phyloP scores from a whole-genome alignment of 495 filamentous ascomycete genomes.

The Pseudomonodictys pantanalensis region DNA sequence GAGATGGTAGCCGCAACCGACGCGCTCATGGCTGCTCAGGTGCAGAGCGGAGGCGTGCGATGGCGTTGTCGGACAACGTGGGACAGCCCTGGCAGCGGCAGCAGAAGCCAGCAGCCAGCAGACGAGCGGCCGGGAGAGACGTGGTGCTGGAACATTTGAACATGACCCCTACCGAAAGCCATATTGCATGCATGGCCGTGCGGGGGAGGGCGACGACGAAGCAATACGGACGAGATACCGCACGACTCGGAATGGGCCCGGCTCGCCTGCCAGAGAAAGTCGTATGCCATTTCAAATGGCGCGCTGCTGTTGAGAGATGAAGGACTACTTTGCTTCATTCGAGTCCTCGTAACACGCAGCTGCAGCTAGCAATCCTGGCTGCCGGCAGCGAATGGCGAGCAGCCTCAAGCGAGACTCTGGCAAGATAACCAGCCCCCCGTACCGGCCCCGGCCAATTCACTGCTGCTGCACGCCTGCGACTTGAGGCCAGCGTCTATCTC shows the following conservation, averaged over 20 bases:
- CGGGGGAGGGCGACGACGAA: too few relatives aligned
- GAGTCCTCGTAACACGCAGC: background rate
- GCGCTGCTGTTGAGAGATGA: too few relatives aligned
- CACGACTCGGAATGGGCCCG: too few relatives aligned
- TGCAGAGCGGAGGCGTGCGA: slow-evolving; percentile 7
- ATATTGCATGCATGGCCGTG: background rate
- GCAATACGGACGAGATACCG: too few relatives aligned
- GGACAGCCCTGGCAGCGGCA: slow-evolving; percentile 19
- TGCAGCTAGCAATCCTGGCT: background rate
- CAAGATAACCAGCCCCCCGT: background rate
- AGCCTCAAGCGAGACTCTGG: background rate
- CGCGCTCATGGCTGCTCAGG: background rate
- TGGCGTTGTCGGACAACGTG: slow-evolving; percentile 16
- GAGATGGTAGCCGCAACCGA: background rate
- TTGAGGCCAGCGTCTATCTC: background rate
- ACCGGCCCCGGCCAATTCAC: background rate
- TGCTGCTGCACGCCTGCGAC: too few relatives aligned
- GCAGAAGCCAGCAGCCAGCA: too few relatives aligned
- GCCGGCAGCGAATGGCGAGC: background rate
- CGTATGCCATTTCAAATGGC: too few relatives aligned
- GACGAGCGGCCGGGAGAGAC: background rate
- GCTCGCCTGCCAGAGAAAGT: too few relatives aligned
- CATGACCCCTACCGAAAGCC: too few relatives aligned
- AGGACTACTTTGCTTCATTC: background rate
- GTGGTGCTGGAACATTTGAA: background rate